These are phyloP conservation scores for Pelargonium fulgidum DNA, from an alignment of 441 rosid species.

Conservation along the genomic window DNA sequence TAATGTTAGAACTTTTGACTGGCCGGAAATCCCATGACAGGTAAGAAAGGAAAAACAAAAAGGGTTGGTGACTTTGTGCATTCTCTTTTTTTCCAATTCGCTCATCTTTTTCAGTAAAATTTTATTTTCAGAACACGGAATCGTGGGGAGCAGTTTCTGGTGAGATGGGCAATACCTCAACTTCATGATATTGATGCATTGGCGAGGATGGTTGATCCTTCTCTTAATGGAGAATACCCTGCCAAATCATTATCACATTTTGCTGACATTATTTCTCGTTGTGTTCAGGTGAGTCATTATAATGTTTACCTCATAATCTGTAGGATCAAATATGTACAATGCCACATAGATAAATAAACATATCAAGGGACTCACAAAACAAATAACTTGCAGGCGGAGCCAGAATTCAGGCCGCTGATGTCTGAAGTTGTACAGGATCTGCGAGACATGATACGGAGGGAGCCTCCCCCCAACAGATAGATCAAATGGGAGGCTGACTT, in stretches of 20 bases:
- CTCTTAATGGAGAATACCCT: constrained; percentile 68
- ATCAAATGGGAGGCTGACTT: constrained; percentile 28
- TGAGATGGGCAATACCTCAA: constrained; percentile 94
- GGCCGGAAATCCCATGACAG: constrained; percentile 79
- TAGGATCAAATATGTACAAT: constrained; percentile 14
- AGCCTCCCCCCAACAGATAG: constrained; percentile 43
- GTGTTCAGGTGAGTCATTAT: constrained; percentile 66
- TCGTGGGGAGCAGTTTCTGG: constrained; percentile 83
- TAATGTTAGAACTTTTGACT: constrained; percentile 91
- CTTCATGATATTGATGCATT: constrained; percentile 89
- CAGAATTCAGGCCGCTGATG: constrained; percentile 78
- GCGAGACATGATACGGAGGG: constrained; percentile 64
- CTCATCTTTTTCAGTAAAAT: constrained; percentile 2
- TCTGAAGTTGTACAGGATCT: constrained; percentile 95
- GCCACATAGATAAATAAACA: not conserved
- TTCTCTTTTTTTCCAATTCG: not conserved
- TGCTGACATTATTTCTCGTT: constrained; percentile 81
- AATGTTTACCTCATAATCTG: not conserved
- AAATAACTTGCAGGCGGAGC: constrained; percentile 48
- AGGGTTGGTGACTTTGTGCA: not conserved
- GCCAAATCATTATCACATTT: constrained; percentile 84
- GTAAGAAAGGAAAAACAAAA: constrained; percentile 28
- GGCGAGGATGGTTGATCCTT: constrained; percentile 94
- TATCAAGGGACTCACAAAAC: not conserved
- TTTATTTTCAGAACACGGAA: constrained; percentile 39